Evolutionary conservation across 2,329 filamentous ascomycete genomes (phyloP).

Genomic region (Trichoderma cornu-damae): DNA sequence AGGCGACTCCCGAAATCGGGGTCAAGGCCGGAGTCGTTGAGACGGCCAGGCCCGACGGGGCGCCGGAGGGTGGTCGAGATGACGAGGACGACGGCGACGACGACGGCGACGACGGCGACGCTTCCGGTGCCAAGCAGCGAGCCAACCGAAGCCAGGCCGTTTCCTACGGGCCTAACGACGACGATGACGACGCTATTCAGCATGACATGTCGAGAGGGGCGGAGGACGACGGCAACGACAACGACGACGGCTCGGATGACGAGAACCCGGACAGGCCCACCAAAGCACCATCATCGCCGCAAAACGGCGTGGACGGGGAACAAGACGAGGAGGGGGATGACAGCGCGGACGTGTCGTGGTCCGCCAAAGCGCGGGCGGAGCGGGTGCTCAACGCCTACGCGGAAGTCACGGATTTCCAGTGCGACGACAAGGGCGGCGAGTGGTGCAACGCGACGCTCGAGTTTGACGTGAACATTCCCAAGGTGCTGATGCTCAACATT

Average conservation of each 20-base stretch:
- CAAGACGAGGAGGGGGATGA: constrained; percentile 38
- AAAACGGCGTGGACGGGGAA: constrained; percentile 45
- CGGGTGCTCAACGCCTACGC: constrained; percentile 59
- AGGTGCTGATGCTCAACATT: constrained; percentile 87
- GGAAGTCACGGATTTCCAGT: constrained; percentile 71
- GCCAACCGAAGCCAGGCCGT: constrained; percentile 75
- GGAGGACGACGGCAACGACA: constrained; percentile 51
- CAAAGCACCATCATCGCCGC: constrained; percentile 14
- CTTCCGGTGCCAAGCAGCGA: constrained; percentile 65
- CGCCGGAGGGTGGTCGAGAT: constrained; percentile 34
- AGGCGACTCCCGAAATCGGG: constrained; percentile 70
- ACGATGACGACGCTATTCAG: constrained; percentile 76
- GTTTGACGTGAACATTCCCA: constrained; percentile 74
- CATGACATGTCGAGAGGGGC: constrained; percentile 56
- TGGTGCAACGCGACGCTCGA: constrained; percentile 79
- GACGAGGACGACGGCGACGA: constrained; percentile 64
- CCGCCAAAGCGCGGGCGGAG: constrained; percentile 51
- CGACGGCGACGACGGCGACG: constrained; percentile 74
- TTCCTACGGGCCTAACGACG: constrained; percentile 88
- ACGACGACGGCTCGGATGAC: constrained; percentile 51
- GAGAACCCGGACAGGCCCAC: constrained; percentile 21
- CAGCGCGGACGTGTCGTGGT: constrained; percentile 35
- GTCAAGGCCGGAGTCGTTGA: constrained; percentile 50
- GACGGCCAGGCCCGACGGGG: constrained; percentile 38
- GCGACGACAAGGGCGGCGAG: constrained; percentile 66